These are phyloP conservation scores for Spirogloea muscicola DNA, from an alignment of 139 green algal species.

Conservation along the genomic window DNA sequence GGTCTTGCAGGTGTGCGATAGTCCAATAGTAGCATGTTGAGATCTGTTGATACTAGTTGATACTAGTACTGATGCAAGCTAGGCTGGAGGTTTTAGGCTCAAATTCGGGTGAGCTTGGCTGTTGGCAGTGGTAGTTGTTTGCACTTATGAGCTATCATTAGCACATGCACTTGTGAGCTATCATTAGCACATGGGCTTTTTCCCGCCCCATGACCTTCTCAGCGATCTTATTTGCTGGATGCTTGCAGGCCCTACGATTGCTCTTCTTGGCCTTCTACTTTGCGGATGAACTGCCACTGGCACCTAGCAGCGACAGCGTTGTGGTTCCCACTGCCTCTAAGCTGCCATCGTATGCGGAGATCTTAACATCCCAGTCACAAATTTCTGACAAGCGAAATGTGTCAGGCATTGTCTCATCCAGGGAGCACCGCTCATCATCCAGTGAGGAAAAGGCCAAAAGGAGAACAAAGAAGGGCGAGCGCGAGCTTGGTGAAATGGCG, in stretches of 20 bases:
- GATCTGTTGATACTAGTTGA: too few species aligned
- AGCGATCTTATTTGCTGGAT: too few species aligned
- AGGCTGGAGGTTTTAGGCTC: not conserved
- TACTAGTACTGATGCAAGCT: too few species aligned
- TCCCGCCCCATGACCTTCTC: too few species aligned
- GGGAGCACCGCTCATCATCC: not conserved
- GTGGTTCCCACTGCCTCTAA: not conserved
- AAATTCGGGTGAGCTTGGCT: not conserved
- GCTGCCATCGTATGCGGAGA: not conserved
- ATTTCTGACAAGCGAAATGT: not conserved
- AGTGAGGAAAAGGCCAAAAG: conserved; percentile 31
- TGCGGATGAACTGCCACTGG: not conserved
- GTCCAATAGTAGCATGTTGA: not conserved
- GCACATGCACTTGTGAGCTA: conserved; percentile 1
- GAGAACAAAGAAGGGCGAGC: conserved; percentile 22
- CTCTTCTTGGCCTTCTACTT: not conserved
- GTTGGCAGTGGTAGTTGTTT: not conserved
- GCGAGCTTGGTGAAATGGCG: too few species aligned
- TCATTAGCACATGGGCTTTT: too few species aligned
- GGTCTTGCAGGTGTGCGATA: not conserved
- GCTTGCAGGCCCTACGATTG: too few species aligned
- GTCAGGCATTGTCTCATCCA: not conserved
- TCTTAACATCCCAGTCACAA: not conserved
- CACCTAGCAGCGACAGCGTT: not conserved
- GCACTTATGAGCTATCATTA: too few species aligned